Conservation (phyloP, 2,329 filamentous ascomycete species). For the Apiospora koreana region DNA sequence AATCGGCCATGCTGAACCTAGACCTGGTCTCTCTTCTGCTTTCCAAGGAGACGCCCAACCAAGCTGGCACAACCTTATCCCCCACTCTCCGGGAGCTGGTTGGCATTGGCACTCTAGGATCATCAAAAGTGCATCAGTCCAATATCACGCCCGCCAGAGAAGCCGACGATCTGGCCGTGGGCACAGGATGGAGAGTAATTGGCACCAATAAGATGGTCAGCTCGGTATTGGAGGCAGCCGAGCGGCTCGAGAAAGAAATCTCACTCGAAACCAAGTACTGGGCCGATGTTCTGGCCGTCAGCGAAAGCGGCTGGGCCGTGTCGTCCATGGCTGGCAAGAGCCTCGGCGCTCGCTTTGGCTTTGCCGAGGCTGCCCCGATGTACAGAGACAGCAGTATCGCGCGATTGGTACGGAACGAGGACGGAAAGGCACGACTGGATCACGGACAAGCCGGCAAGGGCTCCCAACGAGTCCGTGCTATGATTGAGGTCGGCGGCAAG, state of each 20-base stretch:
- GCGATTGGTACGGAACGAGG: constrained; percentile 71
- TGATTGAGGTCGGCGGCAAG: constrained; percentile 58
- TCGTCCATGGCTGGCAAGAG: constrained; percentile 74
- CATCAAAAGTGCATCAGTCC: constrained; percentile 64
- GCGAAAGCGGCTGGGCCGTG: constrained; percentile 83
- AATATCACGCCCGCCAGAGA: constrained; percentile 56
- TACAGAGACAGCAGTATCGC: constrained; percentile 75
- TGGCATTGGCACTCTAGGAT: constrained; percentile 73
- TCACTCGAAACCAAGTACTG: constrained; percentile 83
- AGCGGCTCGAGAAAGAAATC: constrained; percentile 75
- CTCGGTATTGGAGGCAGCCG: constrained; percentile 70
- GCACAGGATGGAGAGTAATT: constrained; percentile 75
- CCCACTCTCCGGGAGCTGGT: constrained; percentile 68
- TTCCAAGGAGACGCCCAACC: constrained; percentile 75
- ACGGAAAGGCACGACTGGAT: constrained; percentile 77
- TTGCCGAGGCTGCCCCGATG: constrained; percentile 68
- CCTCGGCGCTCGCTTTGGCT: constrained; percentile 86
- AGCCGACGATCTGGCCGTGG: constrained; percentile 57
- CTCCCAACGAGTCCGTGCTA: constrained; percentile 66
- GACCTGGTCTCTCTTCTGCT: constrained; percentile 83
- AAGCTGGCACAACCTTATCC: constrained; percentile 71
- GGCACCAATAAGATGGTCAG: constrained; percentile 75
- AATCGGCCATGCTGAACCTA: constrained; percentile 68
- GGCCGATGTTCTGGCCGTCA: constrained; percentile 80
- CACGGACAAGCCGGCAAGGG: constrained; percentile 52